Conservation (phyloP, 345 rosid species). For the Cardamine occulta region DNA sequence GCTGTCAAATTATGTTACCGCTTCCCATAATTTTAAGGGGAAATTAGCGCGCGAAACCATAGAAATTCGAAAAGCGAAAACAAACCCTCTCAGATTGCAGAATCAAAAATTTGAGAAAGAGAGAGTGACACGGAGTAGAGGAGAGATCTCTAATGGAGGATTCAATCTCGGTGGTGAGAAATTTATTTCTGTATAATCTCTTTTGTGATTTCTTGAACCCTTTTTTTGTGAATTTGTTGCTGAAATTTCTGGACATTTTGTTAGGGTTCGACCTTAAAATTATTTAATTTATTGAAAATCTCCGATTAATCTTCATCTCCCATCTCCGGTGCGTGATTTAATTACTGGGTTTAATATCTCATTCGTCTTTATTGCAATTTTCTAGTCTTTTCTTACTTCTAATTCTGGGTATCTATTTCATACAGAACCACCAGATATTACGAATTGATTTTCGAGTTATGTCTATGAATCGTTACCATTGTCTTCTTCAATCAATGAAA, state of each 20-base stretch:
- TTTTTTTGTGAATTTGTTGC: neutral
- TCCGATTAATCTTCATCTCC: neutral
- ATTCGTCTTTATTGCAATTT: neutral
- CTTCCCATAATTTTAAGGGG: neutral
- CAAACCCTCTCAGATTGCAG: conserved; percentile 21
- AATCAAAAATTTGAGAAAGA: neutral
- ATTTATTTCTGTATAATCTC: neutral
- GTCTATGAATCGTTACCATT: conserved; percentile 56
- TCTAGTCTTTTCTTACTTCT: neutral
- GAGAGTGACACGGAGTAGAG: conserved; percentile 7
- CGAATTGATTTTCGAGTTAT: conserved; percentile 70
- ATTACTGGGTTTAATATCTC: neutral
- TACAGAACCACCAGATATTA: conserved; percentile 64
- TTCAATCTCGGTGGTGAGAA: neutral
- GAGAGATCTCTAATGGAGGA: conserved; percentile 1
- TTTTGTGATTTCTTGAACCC: neutral
- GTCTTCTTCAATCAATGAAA: conserved; percentile 41
- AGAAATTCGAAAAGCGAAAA: neutral
- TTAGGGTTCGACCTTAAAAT: neutral
- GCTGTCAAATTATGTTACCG: neutral
- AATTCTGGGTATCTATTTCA: neutral
- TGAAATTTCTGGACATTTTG: neutral
- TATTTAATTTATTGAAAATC: neutral
- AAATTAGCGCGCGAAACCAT: conserved; percentile 31
- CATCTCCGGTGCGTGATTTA: conserved; percentile 35